phyloP scores from a whole-genome alignment of 306 rosid species.

The Coriaria nepalensis region DNA sequence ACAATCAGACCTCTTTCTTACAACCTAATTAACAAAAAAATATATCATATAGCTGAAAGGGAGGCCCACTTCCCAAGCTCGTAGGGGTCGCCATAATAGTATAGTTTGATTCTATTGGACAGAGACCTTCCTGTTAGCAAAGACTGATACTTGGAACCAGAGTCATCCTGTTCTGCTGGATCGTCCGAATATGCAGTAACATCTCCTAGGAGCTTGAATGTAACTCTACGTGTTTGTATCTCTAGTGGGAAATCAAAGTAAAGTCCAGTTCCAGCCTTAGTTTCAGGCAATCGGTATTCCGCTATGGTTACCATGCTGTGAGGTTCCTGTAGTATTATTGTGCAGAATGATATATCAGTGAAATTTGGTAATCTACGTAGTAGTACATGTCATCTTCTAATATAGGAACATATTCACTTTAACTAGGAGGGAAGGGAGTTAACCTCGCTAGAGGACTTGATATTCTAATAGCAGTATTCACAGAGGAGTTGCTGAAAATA shows the following conservation, averaged over 20 bases:
- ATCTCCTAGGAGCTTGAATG: slow-evolving; percentile 78
- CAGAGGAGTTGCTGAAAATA: slow-evolving; percentile 21
- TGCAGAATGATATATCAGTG: not conserved
- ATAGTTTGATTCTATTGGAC: slow-evolving; percentile 62
- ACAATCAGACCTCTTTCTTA: not conserved
- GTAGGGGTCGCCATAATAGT: slow-evolving; percentile 72
- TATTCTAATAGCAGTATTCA: slow-evolving; percentile 11
- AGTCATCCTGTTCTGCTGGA: slow-evolving; percentile 68
- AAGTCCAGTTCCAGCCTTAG: slow-evolving; percentile 69
- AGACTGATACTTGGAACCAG: slow-evolving; percentile 31
- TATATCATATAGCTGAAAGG: slow-evolving; percentile 56
- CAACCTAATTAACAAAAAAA: not conserved
- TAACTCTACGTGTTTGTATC: slow-evolving; percentile 55
- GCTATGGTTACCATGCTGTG: slow-evolving; percentile 48
- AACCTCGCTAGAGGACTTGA: slow-evolving; percentile 11
- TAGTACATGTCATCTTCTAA: not conserved
- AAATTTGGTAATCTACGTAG: too few relatives aligned
- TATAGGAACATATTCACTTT: not conserved
- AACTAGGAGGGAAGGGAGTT: not conserved
- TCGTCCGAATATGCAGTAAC: slow-evolving; percentile 74
- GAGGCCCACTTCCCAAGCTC: slow-evolving; percentile 97
- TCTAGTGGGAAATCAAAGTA: slow-evolving; percentile 78
- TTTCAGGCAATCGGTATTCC: slow-evolving; percentile 88
- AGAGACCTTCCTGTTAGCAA: slow-evolving; percentile 67
- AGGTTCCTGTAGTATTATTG: slow-evolving; percentile 38